A percentile compares a stretch with the other conserved stretches of the same genome.
Evolutionary conservation across 2,329 filamentous ascomycete species (phyloP).

Genomic region (Aaosphaeria pasadenensis): DNA sequence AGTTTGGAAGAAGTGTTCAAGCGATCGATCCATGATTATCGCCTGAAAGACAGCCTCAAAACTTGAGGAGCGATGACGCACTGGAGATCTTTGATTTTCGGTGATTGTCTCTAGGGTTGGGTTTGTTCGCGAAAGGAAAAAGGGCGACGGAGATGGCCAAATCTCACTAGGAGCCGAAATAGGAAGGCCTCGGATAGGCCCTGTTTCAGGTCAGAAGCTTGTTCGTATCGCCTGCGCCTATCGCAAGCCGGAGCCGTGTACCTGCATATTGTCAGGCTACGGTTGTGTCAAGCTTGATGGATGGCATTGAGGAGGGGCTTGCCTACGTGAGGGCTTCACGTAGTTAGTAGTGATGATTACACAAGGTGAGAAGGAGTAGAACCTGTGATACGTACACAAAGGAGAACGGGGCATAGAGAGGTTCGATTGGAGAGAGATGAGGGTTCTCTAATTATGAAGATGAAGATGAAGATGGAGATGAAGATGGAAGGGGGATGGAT

Average conservation of each 20-base stretch:
- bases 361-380: conserved; percentile 1
- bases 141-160: too few species aligned
- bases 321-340: conserved; percentile 3
- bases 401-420: neutral
- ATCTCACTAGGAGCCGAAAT: too few species aligned
- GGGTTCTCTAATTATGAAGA: neutral
- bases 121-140: too few species aligned
- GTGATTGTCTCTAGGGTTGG: too few species aligned
- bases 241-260: conserved; percentile 11
- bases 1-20: too few species aligned
- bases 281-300: conserved; percentile 1
- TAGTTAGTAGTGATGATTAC: conserved; percentile 4
- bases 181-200: neutral
- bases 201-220: conserved; percentile 7
- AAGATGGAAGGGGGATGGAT: too few species aligned
- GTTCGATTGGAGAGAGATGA: neutral
- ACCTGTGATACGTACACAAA: neutral
- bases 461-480: too few species aligned
- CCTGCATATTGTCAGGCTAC: conserved; percentile 9
- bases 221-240: conserved; percentile 5
- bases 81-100: too few species aligned
- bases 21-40: too few species aligned
- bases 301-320: neutral
- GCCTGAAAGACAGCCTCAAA: too few species aligned
- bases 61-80: too few species aligned